These are phyloP conservation scores for Zizania latifolia DNA, from an alignment of 176 grass and related monocot genomes.

Conservation along the genomic window DNA sequence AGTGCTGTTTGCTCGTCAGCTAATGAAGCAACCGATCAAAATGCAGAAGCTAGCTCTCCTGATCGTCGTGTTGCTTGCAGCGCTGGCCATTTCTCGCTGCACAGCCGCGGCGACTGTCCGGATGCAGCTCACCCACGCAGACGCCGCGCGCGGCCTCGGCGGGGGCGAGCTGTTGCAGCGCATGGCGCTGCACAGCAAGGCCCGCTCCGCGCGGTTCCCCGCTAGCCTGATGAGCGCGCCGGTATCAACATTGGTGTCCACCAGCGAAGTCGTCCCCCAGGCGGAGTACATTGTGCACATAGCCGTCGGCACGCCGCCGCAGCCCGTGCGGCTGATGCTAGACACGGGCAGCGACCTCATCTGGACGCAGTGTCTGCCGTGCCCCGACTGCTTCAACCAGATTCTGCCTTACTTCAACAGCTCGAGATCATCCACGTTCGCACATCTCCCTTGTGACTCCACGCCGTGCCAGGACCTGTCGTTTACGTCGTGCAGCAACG, in stretches of 20 bases:
- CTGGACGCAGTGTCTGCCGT: slow-evolving; percentile 40
- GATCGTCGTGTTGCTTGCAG: slow-evolving; percentile 10
- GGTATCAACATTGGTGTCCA: too few relatives aligned
- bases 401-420: background rate
- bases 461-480: slow-evolving; percentile 3
- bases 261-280: too few relatives aligned
- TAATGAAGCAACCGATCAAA: background rate
- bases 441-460: background rate
- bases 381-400: slow-evolving; percentile 30
- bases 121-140: slow-evolving; percentile 20
- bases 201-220: slow-evolving; percentile 3
- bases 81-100: background rate
- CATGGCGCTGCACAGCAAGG: slow-evolving; percentile 18
- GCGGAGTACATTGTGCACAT: slow-evolving; percentile 39
- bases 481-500: background rate
- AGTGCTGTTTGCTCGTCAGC: background rate
- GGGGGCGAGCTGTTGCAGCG: slow-evolving; percentile 25
- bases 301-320: too few relatives aligned
- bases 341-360: slow-evolving; percentile 48
- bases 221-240: background rate
- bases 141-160: slow-evolving; percentile 22
- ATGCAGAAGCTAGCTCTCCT: slow-evolving; percentile 19
- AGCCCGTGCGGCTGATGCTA: too few relatives aligned
- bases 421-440: slow-evolving; percentile 22
- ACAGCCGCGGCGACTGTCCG: slow-evolving; percentile 7